Base-by-base conservation (phyloP, 1,284 basidiomycete species). In the Ganoderma leucocontextum region DNA sequence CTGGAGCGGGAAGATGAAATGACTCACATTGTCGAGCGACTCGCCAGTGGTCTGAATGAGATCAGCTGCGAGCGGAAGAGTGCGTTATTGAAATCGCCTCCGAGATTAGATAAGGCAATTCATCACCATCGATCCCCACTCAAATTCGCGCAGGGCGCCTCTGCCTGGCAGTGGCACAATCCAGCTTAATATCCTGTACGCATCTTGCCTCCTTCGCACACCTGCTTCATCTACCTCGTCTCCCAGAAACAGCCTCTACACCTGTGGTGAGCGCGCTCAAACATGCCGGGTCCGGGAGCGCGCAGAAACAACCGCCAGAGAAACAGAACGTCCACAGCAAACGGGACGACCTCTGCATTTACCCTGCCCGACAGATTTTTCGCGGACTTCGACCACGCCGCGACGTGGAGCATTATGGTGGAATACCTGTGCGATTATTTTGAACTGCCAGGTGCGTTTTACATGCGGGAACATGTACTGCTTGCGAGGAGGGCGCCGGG, bases 361-460 rank as follows among this genome's bases (percentile, higher is more conserved):
- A 64, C 62, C 29, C 67, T 70, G 35, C 71, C 74, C 3, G 77
- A 79, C 38, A 70, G 76, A 10, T 79, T 80, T 64, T 73, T 85
- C 17, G 78, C 80, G 39, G 83, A 86, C 55, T 83, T 88, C 64
- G 84, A 86, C 65, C 78, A 82, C 67, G 81, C 84, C 0, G 80
- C 82, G n/a, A 82, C 81, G 10, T 91, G 88, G 89, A 78, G 79
- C 61, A 70, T 75, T 0, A 78, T 86, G 29, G 84, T 86, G 10
- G 74, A 81, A n/a, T 76, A 84, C 9, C 77, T 90, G 0, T 89
- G 88, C 71, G 75, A 79, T 1, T 76, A 81, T 67, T 85, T 89
- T 69, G 77, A 85, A 0, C 75, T 90, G 6, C 89, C 89, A 66
- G 88, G 89, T 85, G 70, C 25, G 83, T 67, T 39, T 52, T n/a